phyloP scores from a whole-genome alignment of 176 grass and related monocot genomes.

The maize (Zea mays) region DNA sequence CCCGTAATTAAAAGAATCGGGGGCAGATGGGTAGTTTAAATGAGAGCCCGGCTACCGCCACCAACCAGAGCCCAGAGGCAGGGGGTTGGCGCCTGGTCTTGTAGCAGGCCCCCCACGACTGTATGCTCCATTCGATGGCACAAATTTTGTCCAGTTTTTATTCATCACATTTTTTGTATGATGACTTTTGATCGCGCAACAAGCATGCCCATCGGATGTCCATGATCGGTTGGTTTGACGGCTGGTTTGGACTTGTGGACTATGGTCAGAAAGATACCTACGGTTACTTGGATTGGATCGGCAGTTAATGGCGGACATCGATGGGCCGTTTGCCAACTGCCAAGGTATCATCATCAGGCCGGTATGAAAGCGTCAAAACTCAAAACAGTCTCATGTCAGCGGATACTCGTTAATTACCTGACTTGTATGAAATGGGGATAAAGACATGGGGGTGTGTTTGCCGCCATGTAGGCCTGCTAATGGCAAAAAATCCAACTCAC shows the following conservation, averaged over 20 bases:
- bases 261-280: neutral
- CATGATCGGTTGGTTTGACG: too few relatives aligned
- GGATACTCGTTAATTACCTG: too few relatives aligned
- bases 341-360: neutral
- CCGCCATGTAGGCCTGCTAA: too few relatives aligned
- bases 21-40: conserved; percentile 72
- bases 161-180: too few relatives aligned
- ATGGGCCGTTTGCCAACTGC: neutral
- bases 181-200: neutral
- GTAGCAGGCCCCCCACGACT: neutral
- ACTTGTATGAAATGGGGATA: too few relatives aligned
- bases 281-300: neutral
- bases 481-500: too few relatives aligned
- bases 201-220: neutral
- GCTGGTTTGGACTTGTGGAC: neutral
- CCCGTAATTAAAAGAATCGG: conserved; percentile 24
- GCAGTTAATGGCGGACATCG: neutral
- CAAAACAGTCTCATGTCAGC: too few relatives aligned
- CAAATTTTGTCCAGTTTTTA: too few relatives aligned
- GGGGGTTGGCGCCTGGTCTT: neutral
- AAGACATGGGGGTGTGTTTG: too few relatives aligned
- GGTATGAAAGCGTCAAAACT: too few relatives aligned
- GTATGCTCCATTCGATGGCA: too few relatives aligned
- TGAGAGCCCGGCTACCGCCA: conserved; percentile 63
- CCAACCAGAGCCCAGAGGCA: conserved; percentile 41